Percentiles rank a stretch among this genome's conserved stretches.
phyloP scores from a whole-genome alignment of 805 yeast species.

The Starmera pachycereana region DNA sequence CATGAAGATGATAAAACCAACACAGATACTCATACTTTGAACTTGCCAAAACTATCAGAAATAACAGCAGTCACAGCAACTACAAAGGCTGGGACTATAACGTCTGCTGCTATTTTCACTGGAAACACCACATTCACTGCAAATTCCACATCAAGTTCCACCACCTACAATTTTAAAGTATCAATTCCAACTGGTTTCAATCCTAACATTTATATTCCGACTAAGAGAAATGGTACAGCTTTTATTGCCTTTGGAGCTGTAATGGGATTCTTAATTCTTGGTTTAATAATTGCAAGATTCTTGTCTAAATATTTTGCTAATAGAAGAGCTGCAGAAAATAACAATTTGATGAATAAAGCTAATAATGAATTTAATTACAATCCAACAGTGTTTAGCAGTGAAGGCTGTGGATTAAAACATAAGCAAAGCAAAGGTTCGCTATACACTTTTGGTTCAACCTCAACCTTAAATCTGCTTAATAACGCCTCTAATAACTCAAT shows the following conservation, averaged over 20 bases:
- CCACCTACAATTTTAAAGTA: constrained; percentile 14
- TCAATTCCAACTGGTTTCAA: constrained; percentile 24
- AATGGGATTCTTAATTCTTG: constrained; percentile 35
- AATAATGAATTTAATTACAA: constrained; percentile 13
- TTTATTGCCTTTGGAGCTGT: constrained; percentile 70
- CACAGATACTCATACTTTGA: too few species aligned
- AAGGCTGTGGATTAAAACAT: constrained; percentile 9
- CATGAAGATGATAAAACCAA: too few species aligned
- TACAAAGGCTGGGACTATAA: not conserved
- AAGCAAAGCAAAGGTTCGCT: constrained; percentile 17
- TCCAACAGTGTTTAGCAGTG: constrained; percentile 12
- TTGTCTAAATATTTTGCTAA: constrained; percentile 17
- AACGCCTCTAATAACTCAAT: constrained; percentile 7
- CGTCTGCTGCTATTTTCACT: constrained; percentile 2
- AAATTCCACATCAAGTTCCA: constrained; percentile 4
- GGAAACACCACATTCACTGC: constrained; percentile 15
- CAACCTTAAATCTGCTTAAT: constrained; percentile 18
- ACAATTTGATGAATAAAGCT: constrained; percentile 8
- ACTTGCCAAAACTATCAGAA: too few species aligned
- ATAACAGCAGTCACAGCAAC: not conserved
- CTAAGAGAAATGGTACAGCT: constrained; percentile 58
- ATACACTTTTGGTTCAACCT: constrained; percentile 21
- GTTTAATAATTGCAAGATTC: constrained; percentile 15
- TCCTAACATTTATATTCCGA: constrained; percentile 42
- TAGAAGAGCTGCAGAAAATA: constrained; percentile 17